These are phyloP conservation scores for Skeletonema grethae DNA, from an alignment of 108 stramenopile species.

Conservation along the genomic window DNA sequence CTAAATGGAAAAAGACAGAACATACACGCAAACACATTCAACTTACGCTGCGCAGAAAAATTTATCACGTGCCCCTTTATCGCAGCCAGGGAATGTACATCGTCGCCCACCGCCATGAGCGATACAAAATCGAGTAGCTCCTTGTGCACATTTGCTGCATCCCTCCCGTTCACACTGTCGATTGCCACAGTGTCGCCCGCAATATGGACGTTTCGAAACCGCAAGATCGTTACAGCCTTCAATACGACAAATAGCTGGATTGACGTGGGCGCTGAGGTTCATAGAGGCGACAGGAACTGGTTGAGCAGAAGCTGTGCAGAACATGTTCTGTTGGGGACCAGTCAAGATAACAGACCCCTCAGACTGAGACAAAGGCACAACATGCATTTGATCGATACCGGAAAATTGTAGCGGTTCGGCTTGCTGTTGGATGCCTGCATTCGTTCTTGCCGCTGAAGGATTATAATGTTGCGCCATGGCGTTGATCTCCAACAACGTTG, in stretches of 20 bases:
- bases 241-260: constrained; percentile 65
- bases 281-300: constrained; percentile 18
- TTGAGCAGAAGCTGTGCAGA: constrained; percentile 27
- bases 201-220: constrained; percentile 74
- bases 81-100: constrained; percentile 92
- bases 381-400: constrained; percentile 5
- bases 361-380: constrained; percentile 24
- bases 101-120: constrained; percentile 97
- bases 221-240: constrained; percentile 73
- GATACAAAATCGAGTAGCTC: constrained; percentile 95
- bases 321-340: constrained; percentile 27
- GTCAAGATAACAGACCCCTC: constrained; percentile 18
- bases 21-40: neutral
- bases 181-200: constrained; percentile 77
- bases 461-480: constrained; percentile 36
- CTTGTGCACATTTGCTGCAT: constrained; percentile 88
- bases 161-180: constrained; percentile 93
- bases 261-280: constrained; percentile 8
- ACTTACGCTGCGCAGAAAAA: constrained; percentile 84
- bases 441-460: neutral
- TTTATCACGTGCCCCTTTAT: constrained; percentile 91
- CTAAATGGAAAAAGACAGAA: neutral
- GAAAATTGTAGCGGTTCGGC: neutral
- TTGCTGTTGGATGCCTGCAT: constrained; percentile 5
- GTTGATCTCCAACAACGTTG: constrained; percentile 48